Evolutionary conservation across 2,329 filamentous ascomycete genomes (phyloP).

Genomic region (Venturia asperata): DNA sequence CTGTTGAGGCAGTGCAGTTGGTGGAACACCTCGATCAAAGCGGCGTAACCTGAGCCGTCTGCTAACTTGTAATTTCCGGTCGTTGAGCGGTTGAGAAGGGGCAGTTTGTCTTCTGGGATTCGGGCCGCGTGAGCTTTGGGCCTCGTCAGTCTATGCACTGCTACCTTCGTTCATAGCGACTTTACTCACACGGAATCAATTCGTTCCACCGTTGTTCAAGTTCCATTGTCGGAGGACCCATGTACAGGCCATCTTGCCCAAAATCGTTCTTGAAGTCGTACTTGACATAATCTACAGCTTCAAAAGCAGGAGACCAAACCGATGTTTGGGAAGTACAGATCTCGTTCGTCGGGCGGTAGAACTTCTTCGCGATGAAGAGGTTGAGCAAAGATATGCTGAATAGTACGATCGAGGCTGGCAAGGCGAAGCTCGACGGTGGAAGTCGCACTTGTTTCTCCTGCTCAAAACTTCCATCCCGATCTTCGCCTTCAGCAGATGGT

Average conservation of each 20-base stretch:
- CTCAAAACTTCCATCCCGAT: not conserved
- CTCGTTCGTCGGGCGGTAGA: slow-evolving; percentile 6
- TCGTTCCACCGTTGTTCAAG: slow-evolving; percentile 21
- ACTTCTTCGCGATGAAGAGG: slow-evolving; percentile 4
- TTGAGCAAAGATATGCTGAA: not conserved
- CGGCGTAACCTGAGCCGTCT: slow-evolving; percentile 17
- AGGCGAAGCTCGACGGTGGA: not conserved
- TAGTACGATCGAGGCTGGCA: not conserved
- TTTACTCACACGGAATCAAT: slow-evolving; percentile 18
- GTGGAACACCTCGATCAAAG: slow-evolving; percentile 21
- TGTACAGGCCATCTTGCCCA: slow-evolving; percentile 17
- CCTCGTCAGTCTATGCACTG: not conserved
- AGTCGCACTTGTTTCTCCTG: not conserved
- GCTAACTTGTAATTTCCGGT: not conserved
- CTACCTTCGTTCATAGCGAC: not conserved
- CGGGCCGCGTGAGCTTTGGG: slow-evolving; percentile 5
- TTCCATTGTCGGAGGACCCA: slow-evolving; percentile 21
- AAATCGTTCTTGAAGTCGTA: slow-evolving; percentile 21
- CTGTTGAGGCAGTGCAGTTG: slow-evolving; percentile 22
- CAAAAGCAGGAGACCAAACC: slow-evolving; percentile 16
- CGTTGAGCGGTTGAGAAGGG: slow-evolving; percentile 8
- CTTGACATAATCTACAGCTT: slow-evolving; percentile 20
- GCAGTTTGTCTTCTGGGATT: slow-evolving; percentile 18
- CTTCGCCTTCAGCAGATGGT: not conserved
- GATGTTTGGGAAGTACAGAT: not conserved